Evolutionary conservation across 352 stramenopile genomes (phyloP).

Genomic region (Phytopythium helicoides): DNA sequence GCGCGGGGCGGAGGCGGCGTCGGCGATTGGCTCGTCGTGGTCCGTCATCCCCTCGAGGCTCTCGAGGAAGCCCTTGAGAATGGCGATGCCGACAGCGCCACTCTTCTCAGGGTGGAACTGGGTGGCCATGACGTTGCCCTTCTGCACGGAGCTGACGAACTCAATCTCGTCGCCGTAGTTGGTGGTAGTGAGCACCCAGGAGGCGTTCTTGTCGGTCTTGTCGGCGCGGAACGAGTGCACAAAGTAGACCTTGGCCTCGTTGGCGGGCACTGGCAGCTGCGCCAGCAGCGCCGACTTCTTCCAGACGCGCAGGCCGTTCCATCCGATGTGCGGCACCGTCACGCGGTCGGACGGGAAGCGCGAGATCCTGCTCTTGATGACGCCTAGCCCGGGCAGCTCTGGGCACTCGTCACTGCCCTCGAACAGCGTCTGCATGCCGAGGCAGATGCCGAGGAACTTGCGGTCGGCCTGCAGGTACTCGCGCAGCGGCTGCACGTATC

Average conservation of each 20-base stretch:
- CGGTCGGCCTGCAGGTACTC: conserved; percentile 85
- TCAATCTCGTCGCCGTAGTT: conserved; percentile 90
- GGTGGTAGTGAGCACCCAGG: conserved; percentile 94
- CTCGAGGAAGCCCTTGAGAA: conserved; percentile 94
- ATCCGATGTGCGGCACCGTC: conserved; percentile 97
- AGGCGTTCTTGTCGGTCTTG: conserved; percentile 70
- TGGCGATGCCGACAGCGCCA: conserved; percentile 87
- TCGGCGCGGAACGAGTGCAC: conserved; percentile 95
- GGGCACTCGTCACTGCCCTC: conserved; percentile 94
- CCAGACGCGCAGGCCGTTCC: conserved; percentile 94
- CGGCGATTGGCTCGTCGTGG: conserved; percentile 44
- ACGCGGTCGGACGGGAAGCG: conserved; percentile 84
- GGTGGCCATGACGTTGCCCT: conserved; percentile 95
- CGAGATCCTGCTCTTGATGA: conserved; percentile 92
- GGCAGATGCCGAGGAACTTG: conserved; percentile 97
- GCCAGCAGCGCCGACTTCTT: conserved; percentile 82
- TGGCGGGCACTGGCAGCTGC: conserved; percentile 29
- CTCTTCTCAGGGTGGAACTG: conserved; percentile 99
- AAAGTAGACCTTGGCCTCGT: conserved; percentile 92
- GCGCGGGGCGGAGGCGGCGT: conserved; percentile 14
- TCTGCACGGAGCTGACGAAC: conserved; percentile 94
- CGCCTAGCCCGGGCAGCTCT: conserved; percentile 84
- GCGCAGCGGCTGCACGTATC: conserved; percentile 87
- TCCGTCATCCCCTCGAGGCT: conserved; percentile 34
- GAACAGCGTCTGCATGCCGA: conserved; percentile 99